A percentile compares a stretch with the other conserved stretches of the same genome.
phyloP scores from a whole-genome alignment of 441 rosid genomes.

The Pelargonium citronellum region DNA sequence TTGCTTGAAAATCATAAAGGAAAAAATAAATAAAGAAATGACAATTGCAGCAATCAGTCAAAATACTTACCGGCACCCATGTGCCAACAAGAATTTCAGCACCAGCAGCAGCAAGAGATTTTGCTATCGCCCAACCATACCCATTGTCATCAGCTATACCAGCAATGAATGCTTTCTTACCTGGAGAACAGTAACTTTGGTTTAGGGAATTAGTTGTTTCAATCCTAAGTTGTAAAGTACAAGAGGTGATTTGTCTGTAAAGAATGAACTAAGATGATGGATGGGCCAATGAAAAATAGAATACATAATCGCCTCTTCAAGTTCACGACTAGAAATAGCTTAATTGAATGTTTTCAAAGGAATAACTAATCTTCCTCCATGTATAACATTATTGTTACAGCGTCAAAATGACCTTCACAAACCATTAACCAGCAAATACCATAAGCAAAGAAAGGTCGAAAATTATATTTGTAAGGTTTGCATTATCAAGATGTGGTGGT shows the following conservation, averaged over 20 bases:
- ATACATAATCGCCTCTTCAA: neutral
- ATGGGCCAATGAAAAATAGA: neutral
- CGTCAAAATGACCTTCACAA: too few species aligned
- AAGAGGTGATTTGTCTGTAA: neutral
- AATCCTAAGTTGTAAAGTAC: neutral
- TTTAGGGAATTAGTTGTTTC: neutral
- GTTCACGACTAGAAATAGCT: neutral
- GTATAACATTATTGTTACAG: too few species aligned
- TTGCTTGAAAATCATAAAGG: neutral
- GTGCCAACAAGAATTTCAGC: slow-evolving; percentile 94
- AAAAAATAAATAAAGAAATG: neutral
- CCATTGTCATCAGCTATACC: slow-evolving; percentile 98
- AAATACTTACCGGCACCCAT: slow-evolving; percentile 88
- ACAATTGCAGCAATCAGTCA: neutral
- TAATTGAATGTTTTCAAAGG: neutral
- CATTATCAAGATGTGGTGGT: too few species aligned
- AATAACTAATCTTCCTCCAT: neutral
- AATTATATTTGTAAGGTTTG: too few species aligned
- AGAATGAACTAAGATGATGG: neutral
- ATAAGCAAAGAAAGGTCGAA: too few species aligned
- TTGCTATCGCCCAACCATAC: slow-evolving; percentile 98
- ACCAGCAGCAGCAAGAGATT: slow-evolving; percentile 97
- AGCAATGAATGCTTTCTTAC: slow-evolving; percentile 91
- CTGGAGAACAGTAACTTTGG: slow-evolving; percentile 26
- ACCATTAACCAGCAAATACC: too few species aligned